phyloP scores from a whole-genome alignment of 129 eudicot genomes.

The Dittrichia graveolens region DNA sequence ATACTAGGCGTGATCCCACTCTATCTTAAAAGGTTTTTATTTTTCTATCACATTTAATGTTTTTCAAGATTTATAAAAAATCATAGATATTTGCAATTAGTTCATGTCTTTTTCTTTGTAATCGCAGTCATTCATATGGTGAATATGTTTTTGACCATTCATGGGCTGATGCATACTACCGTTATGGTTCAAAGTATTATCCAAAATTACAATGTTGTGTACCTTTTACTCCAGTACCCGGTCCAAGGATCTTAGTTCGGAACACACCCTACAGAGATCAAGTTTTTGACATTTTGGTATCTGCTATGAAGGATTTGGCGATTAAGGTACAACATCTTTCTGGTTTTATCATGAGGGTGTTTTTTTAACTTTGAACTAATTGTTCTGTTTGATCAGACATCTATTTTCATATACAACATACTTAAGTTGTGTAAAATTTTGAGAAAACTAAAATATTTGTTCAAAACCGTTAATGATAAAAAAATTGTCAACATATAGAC shows the following conservation, averaged over 20 bases:
- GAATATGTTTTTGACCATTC: constrained; percentile 98
- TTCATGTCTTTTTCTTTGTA: constrained; percentile 22
- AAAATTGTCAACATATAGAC: too few relatives aligned
- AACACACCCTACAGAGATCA: constrained; percentile 62
- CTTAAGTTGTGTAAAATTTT: too few relatives aligned
- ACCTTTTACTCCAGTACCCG: constrained; percentile 97
- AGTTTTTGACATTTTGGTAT: constrained; percentile 81
- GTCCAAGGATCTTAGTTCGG: constrained; percentile 86
- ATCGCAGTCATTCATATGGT: constrained; percentile 94
- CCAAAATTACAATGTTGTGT: constrained; percentile 92
- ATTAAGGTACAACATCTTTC: constrained; percentile 67
- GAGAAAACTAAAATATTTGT: too few relatives aligned
- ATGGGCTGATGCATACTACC: constrained; percentile 96
- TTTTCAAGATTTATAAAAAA: background rate
- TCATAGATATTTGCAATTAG: constrained; percentile 1
- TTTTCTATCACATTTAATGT: constrained; percentile 9
- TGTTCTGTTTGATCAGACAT: background rate
- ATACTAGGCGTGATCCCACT: constrained; percentile 87
- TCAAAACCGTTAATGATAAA: too few relatives aligned
- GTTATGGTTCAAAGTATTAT: constrained; percentile 83
- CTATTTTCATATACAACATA: background rate
- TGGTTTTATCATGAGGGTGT: too few relatives aligned
- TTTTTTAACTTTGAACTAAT: constrained; percentile 2
- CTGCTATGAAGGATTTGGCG: constrained; percentile 87
- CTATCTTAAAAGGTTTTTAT: constrained; percentile 98